Percentiles rank a stretch among this genome's conserved stretches.
Evolutionary conservation across 1,284 basidiomycete species (phyloP).

Genomic region (Tausonia pullulans): DNA sequence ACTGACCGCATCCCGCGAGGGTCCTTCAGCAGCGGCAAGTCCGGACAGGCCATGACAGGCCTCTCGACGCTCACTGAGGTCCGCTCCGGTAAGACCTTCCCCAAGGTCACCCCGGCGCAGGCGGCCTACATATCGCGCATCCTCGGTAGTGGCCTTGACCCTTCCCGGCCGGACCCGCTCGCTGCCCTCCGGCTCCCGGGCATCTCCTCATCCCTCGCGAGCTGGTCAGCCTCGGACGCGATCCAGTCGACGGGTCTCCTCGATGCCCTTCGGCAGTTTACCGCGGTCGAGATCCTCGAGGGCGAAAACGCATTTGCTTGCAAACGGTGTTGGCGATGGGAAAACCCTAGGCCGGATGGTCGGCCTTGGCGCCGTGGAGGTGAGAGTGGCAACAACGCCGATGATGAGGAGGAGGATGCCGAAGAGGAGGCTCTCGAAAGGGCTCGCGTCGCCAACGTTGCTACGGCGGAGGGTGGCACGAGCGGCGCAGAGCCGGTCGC

Average conservation of each 20-base stretch:
- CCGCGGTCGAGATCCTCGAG: slow-evolving; percentile 77
- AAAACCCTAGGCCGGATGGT: slow-evolving; percentile 29
- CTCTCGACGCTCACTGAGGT: background rate
- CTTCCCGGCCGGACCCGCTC: slow-evolving; percentile 13
- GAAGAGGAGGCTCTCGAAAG: background rate
- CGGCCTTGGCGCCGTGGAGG: slow-evolving; percentile 22
- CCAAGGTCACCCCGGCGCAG: slow-evolving; percentile 26
- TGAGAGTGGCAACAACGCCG: slow-evolving; percentile 4
- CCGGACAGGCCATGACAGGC: no score
- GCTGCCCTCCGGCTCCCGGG: slow-evolving; percentile 27
- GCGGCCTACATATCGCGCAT: slow-evolving; percentile 36
- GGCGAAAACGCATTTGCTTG: slow-evolving; percentile 91
- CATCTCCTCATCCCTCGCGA: slow-evolving; percentile 14
- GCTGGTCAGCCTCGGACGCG: background rate
- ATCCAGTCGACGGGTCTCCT: slow-evolving; percentile 33
- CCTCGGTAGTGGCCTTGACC: slow-evolving; percentile 24
- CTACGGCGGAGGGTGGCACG: no score
- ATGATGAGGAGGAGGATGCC: slow-evolving; percentile 24
- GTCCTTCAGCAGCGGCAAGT: no score
- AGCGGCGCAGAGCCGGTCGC: no score
- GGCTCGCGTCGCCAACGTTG: background rate
- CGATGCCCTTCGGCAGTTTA: slow-evolving; percentile 68
- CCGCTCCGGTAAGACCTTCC: slow-evolving; percentile 6
- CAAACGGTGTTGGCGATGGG: slow-evolving; percentile 73
- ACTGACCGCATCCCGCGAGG: no score